phyloP scores from a whole-genome alignment of 2,329 filamentous ascomycete genomes.

The Byssochlamys sp. region DNA sequence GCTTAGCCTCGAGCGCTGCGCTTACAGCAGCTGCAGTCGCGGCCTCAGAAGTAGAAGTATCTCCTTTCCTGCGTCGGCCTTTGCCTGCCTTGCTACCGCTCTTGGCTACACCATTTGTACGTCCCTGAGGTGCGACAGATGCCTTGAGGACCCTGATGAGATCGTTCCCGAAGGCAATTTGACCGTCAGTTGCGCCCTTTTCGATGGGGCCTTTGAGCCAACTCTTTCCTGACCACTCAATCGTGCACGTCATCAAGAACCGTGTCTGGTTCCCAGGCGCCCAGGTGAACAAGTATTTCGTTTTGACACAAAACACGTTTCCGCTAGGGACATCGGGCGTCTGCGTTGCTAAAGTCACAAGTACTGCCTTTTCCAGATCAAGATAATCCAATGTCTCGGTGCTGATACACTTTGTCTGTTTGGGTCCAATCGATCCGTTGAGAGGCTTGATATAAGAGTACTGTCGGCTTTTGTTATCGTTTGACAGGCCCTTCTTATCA shows the following conservation, averaged over 20 bases:
- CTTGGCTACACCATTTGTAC: slow-evolving; percentile 41
- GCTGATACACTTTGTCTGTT: slow-evolving; percentile 87
- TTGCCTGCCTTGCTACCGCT: slow-evolving; percentile 45
- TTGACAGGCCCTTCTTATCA: slow-evolving; percentile 67
- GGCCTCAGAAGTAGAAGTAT: slow-evolving; percentile 25
- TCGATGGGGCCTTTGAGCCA: slow-evolving; percentile 96
- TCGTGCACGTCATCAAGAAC: slow-evolving; percentile 74
- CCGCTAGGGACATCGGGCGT: slow-evolving; percentile 93
- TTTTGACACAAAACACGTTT: slow-evolving; percentile 84
- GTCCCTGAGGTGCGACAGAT: slow-evolving; percentile 58
- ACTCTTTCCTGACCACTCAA: slow-evolving; percentile 96
- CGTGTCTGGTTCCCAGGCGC: slow-evolving; percentile 75
- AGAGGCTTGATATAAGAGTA: slow-evolving; percentile 91
- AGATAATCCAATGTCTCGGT: slow-evolving; percentile 73
- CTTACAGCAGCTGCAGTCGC: slow-evolving; percentile 37
- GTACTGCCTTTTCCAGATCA: slow-evolving; percentile 78
- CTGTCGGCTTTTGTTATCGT: slow-evolving; percentile 63
- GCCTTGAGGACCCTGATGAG: slow-evolving; percentile 64
- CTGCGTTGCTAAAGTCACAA: slow-evolving; percentile 71
- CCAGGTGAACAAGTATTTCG: slow-evolving; percentile 90
- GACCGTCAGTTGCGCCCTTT: slow-evolving; percentile 85
- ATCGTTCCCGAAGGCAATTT: slow-evolving; percentile 71
- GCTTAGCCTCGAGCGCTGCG: slow-evolving; percentile 28
- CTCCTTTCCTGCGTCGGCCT: slow-evolving; percentile 52
- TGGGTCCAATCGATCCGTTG: slow-evolving; percentile 73